These are phyloP conservation scores for Ceratobasidium sp. DNA, from an alignment of 1,284 basidiomycete genomes.

Conservation along the genomic window DNA sequence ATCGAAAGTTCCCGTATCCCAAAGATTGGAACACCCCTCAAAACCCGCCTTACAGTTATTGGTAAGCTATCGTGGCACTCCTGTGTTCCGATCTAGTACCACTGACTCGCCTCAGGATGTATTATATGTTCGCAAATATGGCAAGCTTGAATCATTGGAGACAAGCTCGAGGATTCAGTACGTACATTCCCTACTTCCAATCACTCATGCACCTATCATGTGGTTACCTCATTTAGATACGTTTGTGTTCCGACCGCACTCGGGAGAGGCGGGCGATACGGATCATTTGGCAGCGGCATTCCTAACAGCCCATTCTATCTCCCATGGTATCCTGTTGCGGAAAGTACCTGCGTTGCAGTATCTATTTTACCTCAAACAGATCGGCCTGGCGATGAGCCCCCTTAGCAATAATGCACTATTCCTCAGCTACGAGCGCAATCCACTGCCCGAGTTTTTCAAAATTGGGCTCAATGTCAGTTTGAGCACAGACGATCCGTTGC, in stretches of 20 bases:
- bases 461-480: constrained; percentile 95
- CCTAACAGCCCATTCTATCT: constrained; percentile 96
- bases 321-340: constrained; percentile 94
- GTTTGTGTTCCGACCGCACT: constrained; percentile 95
- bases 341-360: constrained; percentile 96
- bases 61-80: constrained; percentile 56
- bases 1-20: constrained; percentile 96
- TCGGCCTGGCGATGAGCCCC: constrained; percentile 97
- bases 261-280: constrained; percentile 97
- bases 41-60: constrained; percentile 94
- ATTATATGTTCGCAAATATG: constrained; percentile 98
- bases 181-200: constrained; percentile 48
- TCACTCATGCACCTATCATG: too few species aligned
- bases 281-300: constrained; percentile 96
- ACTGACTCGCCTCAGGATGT: constrained; percentile 65
- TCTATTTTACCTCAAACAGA: constrained; percentile 95
- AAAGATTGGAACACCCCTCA: constrained; percentile 86
- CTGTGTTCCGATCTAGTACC: not conserved
- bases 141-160: constrained; percentile 94
- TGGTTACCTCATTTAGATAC: constrained; percentile 64
- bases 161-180: constrained; percentile 85
- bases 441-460: constrained; percentile 96
- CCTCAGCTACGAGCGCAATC: constrained; percentile 95
- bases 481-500: constrained; percentile 92
- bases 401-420: constrained; percentile 98